A percentile compares a stretch with the other conserved stretches of the same genome.
phyloP scores from a whole-genome alignment of 345 rosid genomes.

The Eutrema yunnanense region DNA sequence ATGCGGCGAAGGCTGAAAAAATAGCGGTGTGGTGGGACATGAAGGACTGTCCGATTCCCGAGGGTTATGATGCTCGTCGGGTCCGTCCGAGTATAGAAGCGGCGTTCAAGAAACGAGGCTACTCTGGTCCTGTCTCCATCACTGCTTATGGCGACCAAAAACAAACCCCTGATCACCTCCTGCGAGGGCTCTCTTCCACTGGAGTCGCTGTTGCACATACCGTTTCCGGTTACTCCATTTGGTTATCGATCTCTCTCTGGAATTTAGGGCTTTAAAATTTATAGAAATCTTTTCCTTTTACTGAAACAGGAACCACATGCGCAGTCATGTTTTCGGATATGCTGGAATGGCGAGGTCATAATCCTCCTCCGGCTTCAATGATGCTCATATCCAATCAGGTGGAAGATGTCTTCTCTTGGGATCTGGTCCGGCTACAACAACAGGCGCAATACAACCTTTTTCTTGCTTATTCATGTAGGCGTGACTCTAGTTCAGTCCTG shows the following conservation, averaged over 20 bases:
- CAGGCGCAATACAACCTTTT: neutral
- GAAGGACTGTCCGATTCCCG: neutral
- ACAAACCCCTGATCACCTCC: neutral
- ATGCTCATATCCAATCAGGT: constrained; percentile 1
- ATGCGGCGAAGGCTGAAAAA: neutral
- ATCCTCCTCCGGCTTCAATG: constrained; percentile 4
- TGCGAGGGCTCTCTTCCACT: constrained; percentile 6
- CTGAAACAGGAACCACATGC: neutral
- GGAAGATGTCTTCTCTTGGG: neutral
- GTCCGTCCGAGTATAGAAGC: neutral
- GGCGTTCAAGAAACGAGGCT: neutral
- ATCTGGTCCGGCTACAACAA: neutral
- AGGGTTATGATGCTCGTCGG: neutral
- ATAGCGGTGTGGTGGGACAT: constrained; percentile 16
- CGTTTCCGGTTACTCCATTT: neutral
- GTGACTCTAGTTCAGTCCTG: too few relatives aligned
- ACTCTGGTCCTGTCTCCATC: constrained; percentile 4
- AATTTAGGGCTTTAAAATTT: neutral
- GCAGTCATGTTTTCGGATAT: neutral
- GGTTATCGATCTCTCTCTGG: neutral
- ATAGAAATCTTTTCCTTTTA: too few relatives aligned
- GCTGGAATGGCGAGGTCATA: neutral
- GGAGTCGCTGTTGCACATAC: constrained; percentile 6
- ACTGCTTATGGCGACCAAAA: neutral
- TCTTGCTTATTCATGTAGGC: neutral